Percentiles rank a stretch among this genome's conserved stretches.
Evolutionary conservation across 495 filamentous ascomycete species (phyloP).

Genomic region (Bacidia rubella): DNA sequence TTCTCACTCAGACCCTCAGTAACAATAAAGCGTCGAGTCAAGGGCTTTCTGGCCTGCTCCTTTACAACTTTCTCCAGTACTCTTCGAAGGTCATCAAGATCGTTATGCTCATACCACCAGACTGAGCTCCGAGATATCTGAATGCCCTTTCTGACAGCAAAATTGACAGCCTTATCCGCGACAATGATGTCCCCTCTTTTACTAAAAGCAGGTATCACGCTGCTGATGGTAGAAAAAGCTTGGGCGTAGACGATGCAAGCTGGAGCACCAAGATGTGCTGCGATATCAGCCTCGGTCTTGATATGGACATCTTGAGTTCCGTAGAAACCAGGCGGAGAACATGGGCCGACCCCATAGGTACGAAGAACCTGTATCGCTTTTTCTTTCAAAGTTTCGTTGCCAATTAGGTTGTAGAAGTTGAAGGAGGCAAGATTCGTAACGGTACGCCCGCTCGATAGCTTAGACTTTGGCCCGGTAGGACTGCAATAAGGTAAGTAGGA

Average conservation of each 20-base stretch:
- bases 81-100: slow-evolving; percentile 82
- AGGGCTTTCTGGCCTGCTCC: slow-evolving; percentile 73
- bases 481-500: slow-evolving; percentile 27
- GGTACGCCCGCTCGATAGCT: slow-evolving; percentile 76
- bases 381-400: slow-evolving; percentile 82
- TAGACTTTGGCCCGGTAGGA: slow-evolving; percentile 78
- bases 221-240: slow-evolving; percentile 85
- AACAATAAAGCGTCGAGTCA: slow-evolving; percentile 90
- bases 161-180: slow-evolving; percentile 90
- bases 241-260: slow-evolving; percentile 91
- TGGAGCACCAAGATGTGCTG: slow-evolving; percentile 69
- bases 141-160: slow-evolving; percentile 83
- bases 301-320: slow-evolving; percentile 97
- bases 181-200: slow-evolving; percentile 98
- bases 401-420: slow-evolving; percentile 94
- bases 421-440: slow-evolving; percentile 86
- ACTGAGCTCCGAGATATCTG: slow-evolving; percentile 86
- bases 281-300: slow-evolving; percentile 90
- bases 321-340: slow-evolving; percentile 94
- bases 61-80: slow-evolving; percentile 75
- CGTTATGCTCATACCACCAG: slow-evolving; percentile 89
- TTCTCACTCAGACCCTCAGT: slow-evolving; percentile 93
- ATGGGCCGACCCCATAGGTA: slow-evolving; percentile 91
- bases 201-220: slow-evolving; percentile 88
- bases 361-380: slow-evolving; percentile 87